Evolutionary conservation across 495 filamentous ascomycete species (phyloP), one percentile per base, ranked within the genome.

Genomic region (Antarctomyces pellizariae): DNA sequence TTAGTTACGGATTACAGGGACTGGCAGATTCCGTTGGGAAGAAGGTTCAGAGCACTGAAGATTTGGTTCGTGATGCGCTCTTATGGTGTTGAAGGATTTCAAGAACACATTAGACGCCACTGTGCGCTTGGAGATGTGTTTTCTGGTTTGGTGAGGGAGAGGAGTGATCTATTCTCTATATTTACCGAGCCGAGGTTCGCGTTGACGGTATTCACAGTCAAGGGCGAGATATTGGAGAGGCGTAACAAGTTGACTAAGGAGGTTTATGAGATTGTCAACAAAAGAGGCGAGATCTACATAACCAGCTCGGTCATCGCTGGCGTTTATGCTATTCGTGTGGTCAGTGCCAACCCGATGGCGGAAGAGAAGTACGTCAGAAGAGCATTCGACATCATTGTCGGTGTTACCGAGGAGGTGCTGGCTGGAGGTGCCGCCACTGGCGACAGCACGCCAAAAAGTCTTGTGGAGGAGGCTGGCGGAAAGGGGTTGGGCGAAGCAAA

Each of bases 1-100:
- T 59, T 82, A 4, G 86, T 97, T 2, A 92, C 80, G 18, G 86
- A 97, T 44, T 95, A 97, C 50, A 67, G 86, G 13, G 89, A 97
- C 58, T 97, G 86, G 86, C 82, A 89, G 48, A 92, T 97, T 42
- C 86, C 86, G 7, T 65, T 97, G 0, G 86, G 86, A 7, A 62
- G 86, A 4, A 64, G 86, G n/a, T 95, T 97, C 57, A 58, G 86
- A 7, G 64, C 72, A 1, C 50, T 97, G 26, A 97, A 97, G 57
- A 75, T 92, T 41, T 97, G 86, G 86, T 93, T 93, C 44, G 86
- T 97, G 8, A 54, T 97, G 40, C 62, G 86, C 21, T 72, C 62
- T 16, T 93, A 90, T 41, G 86, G 86, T 0, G 52, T 82, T 28
- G 59, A 60, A 26, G 83, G 86, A 2, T 49, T 97, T 45, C 72